A percentile compares a stretch with the other conserved stretches of the same genome.
Evolutionary conservation across 495 filamentous ascomycete genomes (phyloP).

Genomic region (Emericellopsis terricola): DNA sequence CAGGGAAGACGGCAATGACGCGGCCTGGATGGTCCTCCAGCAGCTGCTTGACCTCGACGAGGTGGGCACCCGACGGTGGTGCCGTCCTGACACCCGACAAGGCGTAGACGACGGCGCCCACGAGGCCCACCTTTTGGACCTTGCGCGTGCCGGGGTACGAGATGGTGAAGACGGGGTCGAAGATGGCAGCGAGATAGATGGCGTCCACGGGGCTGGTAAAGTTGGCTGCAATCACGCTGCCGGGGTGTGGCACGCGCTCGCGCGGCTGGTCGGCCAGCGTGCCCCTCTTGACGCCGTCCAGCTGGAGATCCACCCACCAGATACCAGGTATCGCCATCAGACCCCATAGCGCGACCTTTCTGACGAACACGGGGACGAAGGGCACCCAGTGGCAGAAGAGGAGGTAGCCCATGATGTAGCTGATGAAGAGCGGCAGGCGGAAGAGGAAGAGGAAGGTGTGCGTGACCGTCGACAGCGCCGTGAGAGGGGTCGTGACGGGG

Average conservation of each 20-base stretch:
- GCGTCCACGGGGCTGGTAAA: slow-evolving; percentile 87
- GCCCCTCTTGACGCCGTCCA: slow-evolving; percentile 89
- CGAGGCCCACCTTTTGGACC: slow-evolving; percentile 58
- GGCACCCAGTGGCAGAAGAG: slow-evolving; percentile 70
- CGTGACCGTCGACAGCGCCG: slow-evolving; percentile 39
- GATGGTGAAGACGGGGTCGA: slow-evolving; percentile 83
- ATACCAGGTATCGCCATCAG: slow-evolving; percentile 74
- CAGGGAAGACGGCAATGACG: slow-evolving; percentile 72
- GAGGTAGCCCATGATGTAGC: slow-evolving; percentile 53
- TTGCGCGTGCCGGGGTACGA: slow-evolving; percentile 55
- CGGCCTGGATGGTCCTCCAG: slow-evolving; percentile 48
- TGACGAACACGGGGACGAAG: slow-evolving; percentile 53
- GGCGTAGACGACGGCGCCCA: slow-evolving; percentile 54
- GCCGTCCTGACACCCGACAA: slow-evolving; percentile 42
- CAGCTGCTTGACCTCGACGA: slow-evolving; percentile 45
- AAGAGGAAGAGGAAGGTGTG: slow-evolving; percentile 59
- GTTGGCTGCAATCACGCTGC: slow-evolving; percentile 69
- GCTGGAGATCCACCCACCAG: slow-evolving; percentile 95
- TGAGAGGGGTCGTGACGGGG: slow-evolving; percentile 45
- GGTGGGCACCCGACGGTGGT: slow-evolving; percentile 18
- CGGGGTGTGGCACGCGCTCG: slow-evolving; percentile 52
- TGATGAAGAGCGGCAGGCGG: slow-evolving; percentile 62
- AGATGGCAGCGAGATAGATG: slow-evolving; percentile 90
- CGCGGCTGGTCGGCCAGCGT: slow-evolving; percentile 38
- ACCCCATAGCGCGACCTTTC: slow-evolving; percentile 74